Percentiles rank a stretch among this genome's conserved stretches.
phyloP scores from a whole-genome alignment of 371 early-diverging fungal species.

The Blakeslea trispora region DNA sequence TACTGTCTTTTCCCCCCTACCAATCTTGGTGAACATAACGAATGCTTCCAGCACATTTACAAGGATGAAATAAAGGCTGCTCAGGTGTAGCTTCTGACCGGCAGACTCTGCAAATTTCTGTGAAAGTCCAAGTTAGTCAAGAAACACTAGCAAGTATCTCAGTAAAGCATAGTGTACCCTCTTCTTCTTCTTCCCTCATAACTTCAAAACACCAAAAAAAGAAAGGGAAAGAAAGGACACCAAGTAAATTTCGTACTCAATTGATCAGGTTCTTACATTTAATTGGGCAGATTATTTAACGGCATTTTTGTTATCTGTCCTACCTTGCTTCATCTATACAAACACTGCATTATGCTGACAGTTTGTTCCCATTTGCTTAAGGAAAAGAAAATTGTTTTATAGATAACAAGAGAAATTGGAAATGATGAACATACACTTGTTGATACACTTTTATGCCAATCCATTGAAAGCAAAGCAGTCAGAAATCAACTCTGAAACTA shows the following conservation, averaged over 20 bases:
- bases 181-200: constrained; percentile 18
- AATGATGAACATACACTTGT: too few species aligned
- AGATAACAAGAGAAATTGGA: too few species aligned
- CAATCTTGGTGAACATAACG: constrained; percentile 89
- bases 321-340: neutral
- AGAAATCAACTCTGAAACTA: too few species aligned
- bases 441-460: too few species aligned
- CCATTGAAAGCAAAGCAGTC: too few species aligned
- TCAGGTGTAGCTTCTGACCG: constrained; percentile 77
- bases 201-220: neutral
- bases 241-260: neutral
- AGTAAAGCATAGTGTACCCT: neutral
- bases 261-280: neutral
- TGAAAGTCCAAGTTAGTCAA: neutral
- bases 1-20: constrained; percentile 43
- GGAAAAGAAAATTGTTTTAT: too few species aligned
- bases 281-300: too few species aligned
- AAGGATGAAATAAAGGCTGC: constrained; percentile 89
- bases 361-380: neutral
- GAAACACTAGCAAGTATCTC: neutral
- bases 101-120: constrained; percentile 90
- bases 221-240: neutral
- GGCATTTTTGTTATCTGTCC: neutral
- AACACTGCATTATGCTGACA: neutral
- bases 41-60: constrained; percentile 94